Base-by-base conservation (phyloP, 345 rosid species). In the Salix viminalis region DNA sequence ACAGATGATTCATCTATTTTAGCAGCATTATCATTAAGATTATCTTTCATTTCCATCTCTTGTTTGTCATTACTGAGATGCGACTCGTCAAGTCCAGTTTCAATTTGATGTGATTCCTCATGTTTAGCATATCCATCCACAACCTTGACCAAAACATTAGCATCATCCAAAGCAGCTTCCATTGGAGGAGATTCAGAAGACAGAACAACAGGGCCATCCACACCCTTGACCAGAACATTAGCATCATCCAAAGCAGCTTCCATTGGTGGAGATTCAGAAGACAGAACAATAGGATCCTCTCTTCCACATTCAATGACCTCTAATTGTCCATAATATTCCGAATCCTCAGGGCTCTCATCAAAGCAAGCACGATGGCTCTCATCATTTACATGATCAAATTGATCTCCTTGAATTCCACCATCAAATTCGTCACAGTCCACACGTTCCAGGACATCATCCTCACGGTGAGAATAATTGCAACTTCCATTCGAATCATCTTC, bases 341-440 rank as follows among this genome's bases (percentile, higher is more conserved):
- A 90, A 83, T 71, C 82, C 65, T 82, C 86, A 13, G 82, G 78
- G 75, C 83, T 89, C 81, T 84, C 86, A 67, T 89, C 89, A 82
- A 82, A 87, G 73, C 77, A 77, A 77, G 74, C 76, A 71, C 69
- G 84, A 58, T 76, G 77, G 34, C 68, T 78, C 60, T 68, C 72
- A 79, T 69, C 80, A 69, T 78, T 73, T 68, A 19, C 76, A 50
- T 70, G 30, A 28, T 65, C 79, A 54, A 54, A 79, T 32, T 41
- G 75, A 18, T 42, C 85, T 67, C 71, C 60, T 30, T 75, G 77
- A 76, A 79, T 82, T 69, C 64, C 67, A 19, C 74, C 42, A 64
- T 81, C 79, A 54, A 69, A 79, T 39, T 83, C 83, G 70, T 67
- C 71, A 76, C 23, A 52, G 11, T 75, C 81, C 62, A 7, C 54